Evolutionary conservation across 306 rosid species (phyloP).

Genomic region (Inga oerstediana): DNA sequence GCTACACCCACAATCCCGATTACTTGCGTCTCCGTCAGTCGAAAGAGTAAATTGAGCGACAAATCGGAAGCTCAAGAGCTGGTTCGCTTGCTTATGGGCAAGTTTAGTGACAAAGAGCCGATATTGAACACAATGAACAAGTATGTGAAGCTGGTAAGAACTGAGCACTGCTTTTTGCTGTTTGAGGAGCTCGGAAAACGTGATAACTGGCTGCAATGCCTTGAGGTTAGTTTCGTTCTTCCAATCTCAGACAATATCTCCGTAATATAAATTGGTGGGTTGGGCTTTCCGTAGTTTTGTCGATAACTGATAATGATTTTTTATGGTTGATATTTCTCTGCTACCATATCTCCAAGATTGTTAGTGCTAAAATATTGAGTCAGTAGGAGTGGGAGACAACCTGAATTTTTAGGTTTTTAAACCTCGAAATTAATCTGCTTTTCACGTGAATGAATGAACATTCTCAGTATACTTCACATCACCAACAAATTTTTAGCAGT

Average conservation of each 20-base stretch:
- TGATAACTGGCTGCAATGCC: slow-evolving; percentile 88
- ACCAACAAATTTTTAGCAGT: neutral
- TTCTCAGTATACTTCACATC: neutral
- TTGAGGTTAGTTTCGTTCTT: slow-evolving; percentile 63
- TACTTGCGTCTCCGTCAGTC: slow-evolving; percentile 46
- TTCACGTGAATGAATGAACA: neutral
- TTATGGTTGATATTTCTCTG: neutral
- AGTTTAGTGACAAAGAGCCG: slow-evolving; percentile 74
- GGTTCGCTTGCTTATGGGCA: slow-evolving; percentile 58
- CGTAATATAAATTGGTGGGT: neutral
- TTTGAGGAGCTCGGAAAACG: slow-evolving; percentile 78
- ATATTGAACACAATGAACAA: slow-evolving; percentile 69
- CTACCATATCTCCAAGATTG: neutral
- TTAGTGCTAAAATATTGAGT: neutral
- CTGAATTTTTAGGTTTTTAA: neutral
- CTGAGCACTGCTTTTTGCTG: slow-evolving; percentile 80
- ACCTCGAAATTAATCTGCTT: neutral
- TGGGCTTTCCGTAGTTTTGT: neutral
- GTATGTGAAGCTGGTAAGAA: slow-evolving; percentile 68
- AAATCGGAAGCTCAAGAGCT: slow-evolving; percentile 64
- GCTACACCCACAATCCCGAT: slow-evolving; percentile 33
- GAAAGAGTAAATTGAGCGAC: slow-evolving; percentile 34
- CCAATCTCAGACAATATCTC: neutral
- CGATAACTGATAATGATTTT: neutral
- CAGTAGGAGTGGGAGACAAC: neutral